Base-by-base conservation (phyloP, 2,329 filamentous ascomycete species). In the Talaromyces albobiverticillius region DNA sequence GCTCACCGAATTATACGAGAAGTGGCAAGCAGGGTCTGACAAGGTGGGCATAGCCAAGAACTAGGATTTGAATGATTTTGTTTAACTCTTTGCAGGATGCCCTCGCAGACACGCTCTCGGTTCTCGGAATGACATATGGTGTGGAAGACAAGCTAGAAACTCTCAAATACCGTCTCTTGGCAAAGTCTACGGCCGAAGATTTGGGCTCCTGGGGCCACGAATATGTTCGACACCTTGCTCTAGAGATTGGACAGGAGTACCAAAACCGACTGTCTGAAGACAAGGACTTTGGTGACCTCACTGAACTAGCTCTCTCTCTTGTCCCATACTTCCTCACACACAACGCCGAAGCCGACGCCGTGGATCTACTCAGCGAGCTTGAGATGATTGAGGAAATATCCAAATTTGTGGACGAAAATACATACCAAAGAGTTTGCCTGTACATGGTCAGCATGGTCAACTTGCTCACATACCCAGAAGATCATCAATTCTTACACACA, bases 381-480 rank as follows among this genome's bases (percentile, higher is more conserved):
- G 94, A 99, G 76, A 96, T 96, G 70, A 97, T 99, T 62, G 90
- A 96, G 67, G 79, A 92, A 67, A 88, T 99, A 43, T 86, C 90
- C 54, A 82, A 90, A 61, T 95, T 92, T 65, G 82, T 99, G 50
- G 94, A 99, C 71, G 88, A 95, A 71, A 87, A 97, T 75, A 97
- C 92, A 23, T 99, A 95, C 71, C 80, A 88, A 50, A 82, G 94
- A 67, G 94, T 96, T 53, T 97, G 94, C 70, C 77, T 99, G 62
- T 99, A 99, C 77, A 96, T 99, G 87, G 90, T 95, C 64, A 95
- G 90, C 79, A 97, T 97, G 89, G 94, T 99, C 62, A 95, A 94
- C 68, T 83, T 99, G 18, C 85, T 99, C 71, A 96, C 94, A 51
- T 97, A 95, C 68, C 94, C 94, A 41, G 94, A 99, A 74, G 96